Evolutionary conservation across 495 filamentous ascomycete genomes (phyloP).

Genomic region (Parmelia sp.): DNA sequence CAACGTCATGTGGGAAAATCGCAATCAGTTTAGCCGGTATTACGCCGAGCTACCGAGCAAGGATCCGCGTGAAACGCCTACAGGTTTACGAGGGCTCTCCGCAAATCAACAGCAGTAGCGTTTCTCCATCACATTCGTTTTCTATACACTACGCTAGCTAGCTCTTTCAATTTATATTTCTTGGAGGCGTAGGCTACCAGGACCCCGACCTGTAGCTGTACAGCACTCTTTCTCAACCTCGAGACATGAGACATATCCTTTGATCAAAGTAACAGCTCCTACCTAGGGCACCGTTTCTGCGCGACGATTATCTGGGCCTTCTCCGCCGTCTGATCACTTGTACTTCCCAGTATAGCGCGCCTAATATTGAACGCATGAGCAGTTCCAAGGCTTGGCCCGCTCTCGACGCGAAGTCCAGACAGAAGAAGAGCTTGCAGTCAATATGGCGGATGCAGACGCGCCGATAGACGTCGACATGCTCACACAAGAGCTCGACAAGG

Average conservation of each 20-base stretch:
- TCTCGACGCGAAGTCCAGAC: background rate
- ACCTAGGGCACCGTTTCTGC: background rate
- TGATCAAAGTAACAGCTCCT: background rate
- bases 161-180: background rate
- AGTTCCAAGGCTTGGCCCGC: background rate
- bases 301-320: background rate
- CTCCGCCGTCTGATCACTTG: background rate
- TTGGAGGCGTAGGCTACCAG: background rate
- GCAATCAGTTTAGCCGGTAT: background rate
- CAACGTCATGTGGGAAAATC: too few relatives aligned
- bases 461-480: background rate
- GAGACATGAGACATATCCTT: background rate
- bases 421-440: background rate
- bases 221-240: background rate
- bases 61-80: too few relatives aligned
- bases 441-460: conserved; percentile 5
- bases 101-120: background rate
- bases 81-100: too few relatives aligned
- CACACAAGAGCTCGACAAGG: background rate
- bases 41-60: too few relatives aligned
- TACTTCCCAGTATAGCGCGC: background rate
- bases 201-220: background rate
- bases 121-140: background rate
- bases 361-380: background rate
- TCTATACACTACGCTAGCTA: background rate